phyloP scores from a whole-genome alignment of 2,329 filamentous ascomycete species.

The Teratosphaeria viscida region DNA sequence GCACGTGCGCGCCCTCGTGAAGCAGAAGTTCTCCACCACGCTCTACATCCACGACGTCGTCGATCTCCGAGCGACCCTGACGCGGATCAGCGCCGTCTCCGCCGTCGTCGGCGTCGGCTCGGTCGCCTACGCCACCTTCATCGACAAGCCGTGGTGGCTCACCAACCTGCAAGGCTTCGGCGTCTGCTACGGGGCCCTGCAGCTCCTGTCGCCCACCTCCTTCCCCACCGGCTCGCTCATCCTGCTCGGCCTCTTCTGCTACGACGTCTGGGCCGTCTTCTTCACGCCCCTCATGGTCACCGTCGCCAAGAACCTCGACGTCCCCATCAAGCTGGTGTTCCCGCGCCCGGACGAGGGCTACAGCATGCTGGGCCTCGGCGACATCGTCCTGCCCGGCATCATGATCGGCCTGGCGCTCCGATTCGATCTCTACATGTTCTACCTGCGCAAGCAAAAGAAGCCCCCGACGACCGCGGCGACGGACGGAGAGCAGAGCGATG shows the following conservation, averaged over 20 bases:
- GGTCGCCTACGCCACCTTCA: conserved; percentile 54
- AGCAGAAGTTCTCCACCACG: conserved; percentile 42
- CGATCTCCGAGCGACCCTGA: conserved; percentile 41
- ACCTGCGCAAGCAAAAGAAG: conserved; percentile 54
- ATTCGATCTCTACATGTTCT: conserved; percentile 84
- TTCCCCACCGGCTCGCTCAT: conserved; percentile 74
- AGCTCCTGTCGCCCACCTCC: conserved; percentile 79
- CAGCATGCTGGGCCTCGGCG: conserved; percentile 85
- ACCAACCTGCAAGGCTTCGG: conserved; percentile 82
- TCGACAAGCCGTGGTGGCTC: conserved; percentile 55
- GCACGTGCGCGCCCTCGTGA: conserved; percentile 37
- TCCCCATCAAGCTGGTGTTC: conserved; percentile 86
- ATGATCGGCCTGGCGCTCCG: conserved; percentile 78
- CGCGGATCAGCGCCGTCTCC: conserved; percentile 45
- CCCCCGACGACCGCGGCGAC: conserved; percentile 3
- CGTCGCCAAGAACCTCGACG: conserved; percentile 79
- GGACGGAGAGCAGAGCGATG: neutral
- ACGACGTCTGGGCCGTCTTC: conserved; percentile 90
- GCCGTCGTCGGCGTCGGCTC: conserved; percentile 45
- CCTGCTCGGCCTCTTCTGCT: conserved; percentile 73
- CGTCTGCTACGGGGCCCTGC: conserved; percentile 72
- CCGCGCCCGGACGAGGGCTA: conserved; percentile 45
- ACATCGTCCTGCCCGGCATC: conserved; percentile 86
- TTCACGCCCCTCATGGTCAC: conserved; percentile 81
- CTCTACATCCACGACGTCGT: conserved; percentile 38